Base-by-base conservation (phyloP, 2,329 filamentous ascomycete species). In the Pseudogymnoascus sp. region DNA sequence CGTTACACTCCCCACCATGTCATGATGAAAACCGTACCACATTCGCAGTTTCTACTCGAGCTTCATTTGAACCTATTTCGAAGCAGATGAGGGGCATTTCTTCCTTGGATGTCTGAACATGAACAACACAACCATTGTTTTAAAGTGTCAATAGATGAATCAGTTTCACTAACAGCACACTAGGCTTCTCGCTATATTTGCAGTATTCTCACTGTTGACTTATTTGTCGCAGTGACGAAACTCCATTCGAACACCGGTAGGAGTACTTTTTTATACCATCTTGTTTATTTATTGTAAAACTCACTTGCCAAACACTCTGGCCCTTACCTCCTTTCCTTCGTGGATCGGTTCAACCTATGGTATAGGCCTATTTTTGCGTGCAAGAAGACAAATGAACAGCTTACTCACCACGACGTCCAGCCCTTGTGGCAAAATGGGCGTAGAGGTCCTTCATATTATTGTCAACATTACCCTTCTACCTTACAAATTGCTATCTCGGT, bases 1-100 rank as follows among this genome's bases (percentile, higher is more conserved):
- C 19, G 21, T 26, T 40, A 42, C 26, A 35, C 13, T 44, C n/a
- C 40, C 37, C 7, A 60, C 64, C 70, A 74, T 72, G 70, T 71
- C 72, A 86, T 89, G 87, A 90, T 89, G 86, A 89, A 89, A 87
- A 76, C 83, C 83, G 81, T 86, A 83, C 81, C 79, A 84, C 81
- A 90, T 91, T 92, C 88, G 88, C 88, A 91, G 88, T 91, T 91
- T 91, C 86, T 88, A 90, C 88, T 89, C 81, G 86, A 89, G 86
- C 82, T 82, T 82, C 77, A 73, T 70, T 72, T 75, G 85, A 88
- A 86, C 85, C 85, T 85, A 79, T 78, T 77, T 78, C 70, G 82
- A 82, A 83, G 82, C 79, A 87, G 73, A 87, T 89, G 87, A 89
- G 82, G 82, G 86, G 71, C 69, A 72, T 71, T 75, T 74, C 86